These are phyloP conservation scores for Aspergillus unguis DNA, from an alignment of 2,329 filamentous ascomycete species.

Conservation along the genomic window DNA sequence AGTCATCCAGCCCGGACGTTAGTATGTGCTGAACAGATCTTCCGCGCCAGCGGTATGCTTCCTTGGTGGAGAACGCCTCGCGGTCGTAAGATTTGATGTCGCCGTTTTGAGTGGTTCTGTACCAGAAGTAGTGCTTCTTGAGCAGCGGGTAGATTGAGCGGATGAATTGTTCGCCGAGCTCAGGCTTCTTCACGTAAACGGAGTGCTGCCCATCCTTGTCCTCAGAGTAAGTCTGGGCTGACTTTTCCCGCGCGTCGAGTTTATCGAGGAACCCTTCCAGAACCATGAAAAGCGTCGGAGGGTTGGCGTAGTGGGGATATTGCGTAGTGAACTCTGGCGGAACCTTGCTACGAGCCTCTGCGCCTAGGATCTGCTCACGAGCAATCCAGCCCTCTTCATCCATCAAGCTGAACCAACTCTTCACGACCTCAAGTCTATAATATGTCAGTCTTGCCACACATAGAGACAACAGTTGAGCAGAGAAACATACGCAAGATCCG, in stretches of 20 bases:
- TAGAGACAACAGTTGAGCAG: background rate
- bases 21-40: conserved; percentile 82
- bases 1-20: conserved; percentile 93
- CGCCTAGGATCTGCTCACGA: conserved; percentile 88
- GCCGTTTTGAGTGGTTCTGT: conserved; percentile 83
- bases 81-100: conserved; percentile 91
- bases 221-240: conserved; percentile 22
- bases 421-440: conserved; percentile 69
- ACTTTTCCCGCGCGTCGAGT: conserved; percentile 51
- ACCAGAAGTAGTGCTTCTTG: conserved; percentile 90
- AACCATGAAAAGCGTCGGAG: conserved; percentile 88
- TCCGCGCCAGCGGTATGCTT: conserved; percentile 93
- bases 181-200: conserved; percentile 64
- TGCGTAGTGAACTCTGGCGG: conserved; percentile 89
- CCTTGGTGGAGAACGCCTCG: conserved; percentile 79
- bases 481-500: conserved; percentile 65
- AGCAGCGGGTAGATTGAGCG: conserved; percentile 79
- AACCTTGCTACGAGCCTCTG: conserved; percentile 91
- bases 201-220: conserved; percentile 52
- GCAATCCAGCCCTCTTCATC: conserved; percentile 98
- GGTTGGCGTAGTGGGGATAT: conserved; percentile 96
- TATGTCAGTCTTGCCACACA: conserved; percentile 16
- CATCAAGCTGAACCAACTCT: conserved; percentile 94
- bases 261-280: conserved; percentile 81
- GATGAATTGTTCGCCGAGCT: conserved; percentile 68